phyloP scores from a whole-genome alignment of 169 alveolate genomes.

The Amoebophrya sp. region DNA sequence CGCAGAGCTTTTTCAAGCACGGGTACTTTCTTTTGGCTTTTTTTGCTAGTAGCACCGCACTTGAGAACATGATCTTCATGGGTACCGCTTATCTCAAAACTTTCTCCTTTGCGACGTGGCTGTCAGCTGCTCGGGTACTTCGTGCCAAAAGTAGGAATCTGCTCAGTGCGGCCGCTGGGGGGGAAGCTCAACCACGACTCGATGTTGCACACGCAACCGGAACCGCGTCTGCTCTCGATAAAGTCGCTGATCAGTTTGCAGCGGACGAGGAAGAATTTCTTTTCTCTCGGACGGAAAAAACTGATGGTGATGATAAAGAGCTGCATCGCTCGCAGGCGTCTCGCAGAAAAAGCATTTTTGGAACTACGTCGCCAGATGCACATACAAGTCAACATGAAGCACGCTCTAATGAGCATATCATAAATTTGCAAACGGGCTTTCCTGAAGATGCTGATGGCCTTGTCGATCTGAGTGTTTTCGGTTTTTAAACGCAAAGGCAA shows the following conservation, averaged over 20 bases:
- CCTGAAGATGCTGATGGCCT: neutral
- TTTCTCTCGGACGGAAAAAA: no score
- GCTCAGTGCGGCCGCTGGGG: no score
- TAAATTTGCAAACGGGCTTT: no score
- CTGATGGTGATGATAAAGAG: neutral
- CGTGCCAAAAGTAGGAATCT: neutral
- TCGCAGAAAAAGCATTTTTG: neutral
- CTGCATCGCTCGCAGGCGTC: neutral
- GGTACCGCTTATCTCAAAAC: constrained; percentile 5
- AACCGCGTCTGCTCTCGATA: no score
- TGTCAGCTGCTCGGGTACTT: neutral
- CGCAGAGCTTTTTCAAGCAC: neutral
- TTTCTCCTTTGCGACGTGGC: neutral
- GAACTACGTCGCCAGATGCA: no score
- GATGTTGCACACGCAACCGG: no score
- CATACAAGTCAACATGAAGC: no score
- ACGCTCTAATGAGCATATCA: no score
- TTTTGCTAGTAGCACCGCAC: neutral
- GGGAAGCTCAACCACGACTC: no score
- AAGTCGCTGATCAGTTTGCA: no score
- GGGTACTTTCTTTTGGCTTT: neutral
- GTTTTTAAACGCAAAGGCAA: neutral
- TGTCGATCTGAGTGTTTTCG: neutral
- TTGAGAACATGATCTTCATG: neutral
- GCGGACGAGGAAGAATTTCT: no score